These are phyloP conservation scores for Sarocladium brachiariae DNA, from an alignment of 2,329 filamentous ascomycete species.

Conservation along the genomic window DNA sequence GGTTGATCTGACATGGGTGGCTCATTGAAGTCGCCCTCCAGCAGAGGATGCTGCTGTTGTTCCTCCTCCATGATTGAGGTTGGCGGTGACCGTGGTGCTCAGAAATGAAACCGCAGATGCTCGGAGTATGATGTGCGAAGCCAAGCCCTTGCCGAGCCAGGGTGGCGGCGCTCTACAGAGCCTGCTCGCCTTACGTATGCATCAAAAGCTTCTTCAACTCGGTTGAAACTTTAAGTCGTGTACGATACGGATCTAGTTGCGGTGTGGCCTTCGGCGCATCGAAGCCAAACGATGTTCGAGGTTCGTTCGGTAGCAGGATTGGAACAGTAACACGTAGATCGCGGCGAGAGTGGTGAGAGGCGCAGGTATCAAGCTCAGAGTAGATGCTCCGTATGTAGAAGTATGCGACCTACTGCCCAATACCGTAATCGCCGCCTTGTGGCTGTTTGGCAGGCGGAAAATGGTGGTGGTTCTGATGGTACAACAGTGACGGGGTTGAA, in stretches of 20 bases:
- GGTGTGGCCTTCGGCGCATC: background rate
- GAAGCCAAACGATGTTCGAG: background rate
- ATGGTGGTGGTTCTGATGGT: background rate
- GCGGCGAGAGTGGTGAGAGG: background rate
- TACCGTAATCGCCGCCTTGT: no score
- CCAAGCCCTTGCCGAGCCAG: background rate
- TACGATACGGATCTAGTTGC: background rate
- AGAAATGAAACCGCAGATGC: background rate
- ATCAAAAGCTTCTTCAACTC: background rate
- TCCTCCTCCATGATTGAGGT: background rate
- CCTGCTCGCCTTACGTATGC: background rate
- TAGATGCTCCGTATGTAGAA: no score
- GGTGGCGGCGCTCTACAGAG: background rate
- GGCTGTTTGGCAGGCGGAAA: background rate
- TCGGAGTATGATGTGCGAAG: background rate
- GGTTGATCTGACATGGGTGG: conserved; percentile 28
- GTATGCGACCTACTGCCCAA: no score
- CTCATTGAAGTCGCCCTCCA: conserved; percentile 25
- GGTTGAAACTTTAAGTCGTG: background rate
- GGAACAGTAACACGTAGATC: no score
- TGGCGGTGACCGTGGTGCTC: background rate
- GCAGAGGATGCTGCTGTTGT: conserved; percentile 18
- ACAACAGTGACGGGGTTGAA: background rate
- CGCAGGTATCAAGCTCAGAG: no score
- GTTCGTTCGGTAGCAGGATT: background rate